Base-by-base conservation (phyloP, 2,329 filamentous ascomycete species). In the Penicillium thymicola region DNA sequence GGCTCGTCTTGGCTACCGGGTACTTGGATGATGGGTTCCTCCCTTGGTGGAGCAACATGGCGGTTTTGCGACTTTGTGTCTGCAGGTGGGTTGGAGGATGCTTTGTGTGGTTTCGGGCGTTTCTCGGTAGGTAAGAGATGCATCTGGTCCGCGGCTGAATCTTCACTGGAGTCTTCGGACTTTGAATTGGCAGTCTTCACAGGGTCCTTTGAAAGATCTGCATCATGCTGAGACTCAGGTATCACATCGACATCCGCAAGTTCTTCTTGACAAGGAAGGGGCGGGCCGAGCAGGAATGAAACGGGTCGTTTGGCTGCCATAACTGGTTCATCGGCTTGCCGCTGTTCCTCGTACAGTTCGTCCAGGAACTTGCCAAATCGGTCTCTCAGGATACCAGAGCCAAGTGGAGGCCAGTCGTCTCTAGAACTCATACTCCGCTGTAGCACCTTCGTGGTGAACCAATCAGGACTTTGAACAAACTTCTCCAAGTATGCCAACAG, bases 401-500 rank as follows among this genome's bases (percentile, higher is more conserved):
- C 71, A 60, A 84, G 75, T 32, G 77, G 72, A n/a, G 78, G 78
- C 80, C 84, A 86, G 54, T 85, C 81, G 21, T 70, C 70, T 1
- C 77, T 61, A 3, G 81, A 76, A 32, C 85, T 76, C 68, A 92
- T 83, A 62, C 89, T 81, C 40, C 81, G 83, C 27, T 79, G 81
- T 5, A 96, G 76, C 18, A 96, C 76, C 58, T 83, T 86, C 21
- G 76, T 76, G 16, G 89, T 79, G 62, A 95, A 94, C 0, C 70
- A 72, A 60, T 90, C 85, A 0, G 93, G 93, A 57, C 90, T 77
- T 51, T 85, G 80, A 16, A 95, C 81, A 61, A 99, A 96, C 61
- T 89, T 86, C 62, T 91, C 84, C 51, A 96, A 80, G 67, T 97
- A 99, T 2, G 87, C 89, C 4, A 97, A 78, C 3, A 97, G 78